Evolutionary conservation across 805 yeast species (phyloP), one percentile per base, ranked within the genome.

Genomic region (Starmerella sp.): DNA sequence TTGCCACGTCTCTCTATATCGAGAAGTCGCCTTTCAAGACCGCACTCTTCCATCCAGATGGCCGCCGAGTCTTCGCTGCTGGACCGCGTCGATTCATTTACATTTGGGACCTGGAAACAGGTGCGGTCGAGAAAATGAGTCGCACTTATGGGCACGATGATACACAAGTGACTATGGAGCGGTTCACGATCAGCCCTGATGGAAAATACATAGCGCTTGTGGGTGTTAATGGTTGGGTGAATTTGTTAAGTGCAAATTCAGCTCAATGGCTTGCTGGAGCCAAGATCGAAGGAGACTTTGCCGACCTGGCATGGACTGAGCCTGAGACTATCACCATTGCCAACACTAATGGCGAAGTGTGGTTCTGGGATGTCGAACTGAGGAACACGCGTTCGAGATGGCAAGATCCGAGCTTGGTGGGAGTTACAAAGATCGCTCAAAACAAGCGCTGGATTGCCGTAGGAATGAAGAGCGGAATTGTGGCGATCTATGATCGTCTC

Each of bases 71-170:
- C 9, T 83, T 80, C 66, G 86, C 95, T 2, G 95, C 85, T 58
- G 98, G 97, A 57, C 81, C 97, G 71, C 80, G 98, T 73, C 77
- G 86, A 55, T 90, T 83, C 67, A 83, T 93, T 87, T 87, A 85
- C 71, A 82, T 88, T 49, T 90, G 97, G 96, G 90, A 89, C 68
- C 74, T 93, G 51, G 79, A 80, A 14, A 72, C 77, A 1, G 89
- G 91, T 11, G 75, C 73, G 17, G 80, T 89, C 45, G 95, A 89
- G 61, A 93, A 90, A 70, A 81, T 93, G 42, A 80, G 86, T 53
- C 80, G 96, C 69, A 71, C 91, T 76, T 91, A 90, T 67, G 98
- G 98, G 4, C 95, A 90, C 65, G 96, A 87, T 65, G 52, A 58
- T 14, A 80, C 83, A 37, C 97, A 91, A 72, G 78, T 79, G 62